Conservation (phyloP, 345 rosid genomes). For the Syzygium aromaticum region DNA sequence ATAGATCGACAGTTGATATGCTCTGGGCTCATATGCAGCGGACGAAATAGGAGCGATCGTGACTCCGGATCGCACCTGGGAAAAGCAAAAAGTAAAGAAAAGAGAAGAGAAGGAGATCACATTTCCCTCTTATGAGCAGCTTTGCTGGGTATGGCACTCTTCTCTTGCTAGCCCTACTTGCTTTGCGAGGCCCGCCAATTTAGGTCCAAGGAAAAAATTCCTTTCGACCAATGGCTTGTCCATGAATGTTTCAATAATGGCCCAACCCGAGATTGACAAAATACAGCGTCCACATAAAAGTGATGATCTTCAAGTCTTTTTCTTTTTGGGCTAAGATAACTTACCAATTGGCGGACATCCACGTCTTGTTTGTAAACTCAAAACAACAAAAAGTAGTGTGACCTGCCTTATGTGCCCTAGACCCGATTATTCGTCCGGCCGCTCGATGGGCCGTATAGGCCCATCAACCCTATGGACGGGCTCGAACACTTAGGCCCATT, state of each 20-base stretch:
- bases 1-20: neutral
- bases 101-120: neutral
- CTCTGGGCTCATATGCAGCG: neutral
- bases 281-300: neutral
- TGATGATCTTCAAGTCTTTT: neutral
- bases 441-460: neutral
- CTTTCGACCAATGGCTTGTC: neutral
- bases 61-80: neutral
- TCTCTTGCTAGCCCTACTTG: neutral
- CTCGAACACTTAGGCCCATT: neutral
- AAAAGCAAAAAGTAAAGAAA: neutral
- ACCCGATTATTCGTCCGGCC: neutral
- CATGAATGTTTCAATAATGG: neutral
- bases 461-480: neutral
- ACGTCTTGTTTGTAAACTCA: too few relatives aligned
- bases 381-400: neutral
- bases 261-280: neutral
- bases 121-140: neutral
- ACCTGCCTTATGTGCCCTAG: neutral
- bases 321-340: neutral
- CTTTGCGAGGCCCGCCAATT: neutral
- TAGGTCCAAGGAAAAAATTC: neutral
- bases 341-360: neutral
- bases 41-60: neutral
- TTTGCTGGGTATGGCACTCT: neutral